Base-by-base conservation (phyloP, 164 flowering plant species). In the Magnolia officinalis region DNA sequence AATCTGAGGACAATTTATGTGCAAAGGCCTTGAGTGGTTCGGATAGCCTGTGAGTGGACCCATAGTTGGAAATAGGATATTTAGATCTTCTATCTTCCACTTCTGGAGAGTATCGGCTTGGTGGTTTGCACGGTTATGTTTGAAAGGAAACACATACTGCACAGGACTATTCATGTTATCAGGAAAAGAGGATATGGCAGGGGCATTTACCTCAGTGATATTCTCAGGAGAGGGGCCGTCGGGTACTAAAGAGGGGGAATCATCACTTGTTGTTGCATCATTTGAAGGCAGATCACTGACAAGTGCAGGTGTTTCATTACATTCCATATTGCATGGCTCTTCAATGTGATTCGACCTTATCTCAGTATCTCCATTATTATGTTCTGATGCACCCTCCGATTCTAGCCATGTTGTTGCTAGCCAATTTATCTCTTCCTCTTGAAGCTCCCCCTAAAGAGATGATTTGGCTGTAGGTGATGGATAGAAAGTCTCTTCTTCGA, bases 61-160 rank as follows among this genome's bases (percentile, higher is more conserved):
- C 72, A 67, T n/a, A 67, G 19, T 67, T 67, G 13, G 72, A 63
- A 51, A 75, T 67, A 50, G 72, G 65, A 67, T 75, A 71, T n/a
- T 74, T 58, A 31, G 75, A 66, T 66, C 69, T 66, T 20, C 69
- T 19, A 63, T 8, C 66, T 63, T 63, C 19, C 66, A 63, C 66
- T 63, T 63, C 66, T 18, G 66, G 66, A 63, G 66, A 63, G 66
- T 63, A 63, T 52, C 58, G 6, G 58, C 66, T 14, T 63, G 66
- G 66, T 63, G 66, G 66, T 63, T 63, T 63, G 66, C 66, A 63
- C 66, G 66, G 21, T 63, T 63, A 63, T 63, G 66, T 63, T n/a
- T 63, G 21, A 1, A 52, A 52, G 59, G 59, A 0, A 52, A 52
- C 59, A 52, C 59, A 52, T 52, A 52, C 13, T 52, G 59, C 1